These are phyloP conservation scores for Oryza meyeriana DNA, from an alignment of 176 grass and related monocot species.

Conservation along the genomic window DNA sequence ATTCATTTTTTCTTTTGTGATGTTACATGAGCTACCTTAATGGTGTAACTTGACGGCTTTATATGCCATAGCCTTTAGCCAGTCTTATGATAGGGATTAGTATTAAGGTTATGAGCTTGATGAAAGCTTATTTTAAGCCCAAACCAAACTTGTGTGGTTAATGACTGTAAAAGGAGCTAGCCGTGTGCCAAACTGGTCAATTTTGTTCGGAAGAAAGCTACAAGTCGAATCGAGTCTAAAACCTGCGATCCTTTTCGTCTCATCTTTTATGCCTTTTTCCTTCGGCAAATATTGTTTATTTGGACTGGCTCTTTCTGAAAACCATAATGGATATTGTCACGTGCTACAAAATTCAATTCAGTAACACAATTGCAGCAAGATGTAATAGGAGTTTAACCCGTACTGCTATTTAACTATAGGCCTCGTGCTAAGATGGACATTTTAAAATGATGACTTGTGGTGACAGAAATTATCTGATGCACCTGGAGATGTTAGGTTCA, in stretches of 20 bases:
- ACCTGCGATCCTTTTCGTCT: neutral
- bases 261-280: neutral
- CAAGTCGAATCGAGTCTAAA: conserved; percentile 16
- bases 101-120: neutral
- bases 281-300: neutral
- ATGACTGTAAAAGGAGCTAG: neutral
- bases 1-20: neutral
- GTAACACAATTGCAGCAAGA: neutral
- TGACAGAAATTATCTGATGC: neutral
- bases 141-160: neutral
- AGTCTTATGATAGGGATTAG: neutral
- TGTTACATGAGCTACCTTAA: neutral
- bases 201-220: conserved; percentile 31
- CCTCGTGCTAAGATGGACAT: neutral
- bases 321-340: neutral
- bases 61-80: neutral
- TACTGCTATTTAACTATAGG: neutral
- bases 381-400: neutral
- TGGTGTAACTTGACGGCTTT: neutral
- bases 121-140: neutral
- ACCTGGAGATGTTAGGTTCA: neutral
- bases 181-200: conserved; percentile 5
- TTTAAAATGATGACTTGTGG: neutral
- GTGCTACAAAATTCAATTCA: neutral
- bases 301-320: neutral